These are phyloP conservation scores for Rhytidhysteron rufulum DNA, from an alignment of 2,329 filamentous ascomycete species.

Conservation along the genomic window DNA sequence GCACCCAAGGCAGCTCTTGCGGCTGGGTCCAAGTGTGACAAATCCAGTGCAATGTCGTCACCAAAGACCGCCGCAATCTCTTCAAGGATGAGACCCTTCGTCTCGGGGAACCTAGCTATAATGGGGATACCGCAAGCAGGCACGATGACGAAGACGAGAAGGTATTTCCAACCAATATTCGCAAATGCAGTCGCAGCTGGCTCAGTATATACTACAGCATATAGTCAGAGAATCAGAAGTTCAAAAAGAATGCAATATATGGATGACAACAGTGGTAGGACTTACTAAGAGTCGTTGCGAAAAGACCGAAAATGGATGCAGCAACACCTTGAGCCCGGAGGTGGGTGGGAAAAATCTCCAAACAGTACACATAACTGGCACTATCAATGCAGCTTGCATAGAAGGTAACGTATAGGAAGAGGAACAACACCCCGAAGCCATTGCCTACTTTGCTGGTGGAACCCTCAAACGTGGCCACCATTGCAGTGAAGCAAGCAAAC, in stretches of 20 bases:
- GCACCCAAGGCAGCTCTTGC: too few species aligned
- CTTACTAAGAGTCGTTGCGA: too few species aligned
- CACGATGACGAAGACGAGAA: too few species aligned
- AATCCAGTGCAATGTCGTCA: too few species aligned
- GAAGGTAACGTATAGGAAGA: slow-evolving; percentile 8
- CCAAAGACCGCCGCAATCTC: too few species aligned
- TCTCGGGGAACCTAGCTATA: too few species aligned
- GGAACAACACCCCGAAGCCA: slow-evolving; percentile 19
- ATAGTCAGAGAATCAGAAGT: too few species aligned
- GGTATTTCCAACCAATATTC: slow-evolving; percentile 21
- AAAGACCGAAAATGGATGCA: slow-evolving; percentile 14
- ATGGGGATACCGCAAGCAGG: too few species aligned
- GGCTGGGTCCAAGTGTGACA: too few species aligned
- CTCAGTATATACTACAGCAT: slow-evolving; percentile 14
- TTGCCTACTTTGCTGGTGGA: slow-evolving; percentile 21
- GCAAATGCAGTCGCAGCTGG: slow-evolving; percentile 17
- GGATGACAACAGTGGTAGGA: too few species aligned
- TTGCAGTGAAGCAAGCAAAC: slow-evolving; percentile 16
- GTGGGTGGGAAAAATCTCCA: slow-evolving; percentile 19
- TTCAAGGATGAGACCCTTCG: too few species aligned
- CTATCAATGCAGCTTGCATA: slow-evolving; percentile 19
- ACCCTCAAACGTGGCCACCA: slow-evolving; percentile 19
- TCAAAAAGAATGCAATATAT: too few species aligned
- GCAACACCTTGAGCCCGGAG: slow-evolving; percentile 15
- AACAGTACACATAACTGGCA: slow-evolving; percentile 20